Percentiles rank a stretch among this genome's conserved stretches.
phyloP scores from a whole-genome alignment of 805 yeast genomes.

The Candida bentonensis region DNA sequence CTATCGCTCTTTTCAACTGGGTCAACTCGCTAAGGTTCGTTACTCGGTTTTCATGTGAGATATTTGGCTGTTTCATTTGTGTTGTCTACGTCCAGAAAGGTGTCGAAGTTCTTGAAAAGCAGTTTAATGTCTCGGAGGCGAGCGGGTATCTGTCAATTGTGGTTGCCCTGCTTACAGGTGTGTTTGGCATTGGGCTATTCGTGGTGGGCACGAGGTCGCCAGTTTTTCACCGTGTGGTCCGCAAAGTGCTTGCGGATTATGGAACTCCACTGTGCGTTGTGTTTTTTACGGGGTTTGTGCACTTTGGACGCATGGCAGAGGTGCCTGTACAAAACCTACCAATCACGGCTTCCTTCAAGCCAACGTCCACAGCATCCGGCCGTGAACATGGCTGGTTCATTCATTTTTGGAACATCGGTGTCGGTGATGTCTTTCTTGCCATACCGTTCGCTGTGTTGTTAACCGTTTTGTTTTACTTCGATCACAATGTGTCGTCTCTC shows the following conservation, averaged over 20 bases:
- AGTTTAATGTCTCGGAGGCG: slow-evolving; percentile 34
- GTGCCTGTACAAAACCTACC: slow-evolving; percentile 53
- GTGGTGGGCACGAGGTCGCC: slow-evolving; percentile 49
- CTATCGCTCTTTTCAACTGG: slow-evolving; percentile 55
- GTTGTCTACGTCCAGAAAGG: slow-evolving; percentile 85
- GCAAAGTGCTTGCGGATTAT: slow-evolving; percentile 73
- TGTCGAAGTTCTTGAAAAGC: slow-evolving; percentile 61
- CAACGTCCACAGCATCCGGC: slow-evolving; percentile 34
- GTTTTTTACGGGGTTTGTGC: slow-evolving; percentile 86
- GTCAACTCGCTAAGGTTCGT: slow-evolving; percentile 56
- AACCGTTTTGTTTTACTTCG: slow-evolving; percentile 80
- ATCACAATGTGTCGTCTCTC: slow-evolving; percentile 85
- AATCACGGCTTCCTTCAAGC: slow-evolving; percentile 56
- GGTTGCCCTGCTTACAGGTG: slow-evolving; percentile 58
- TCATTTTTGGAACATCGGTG: slow-evolving; percentile 60
- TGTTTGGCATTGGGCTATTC: slow-evolving; percentile 54
- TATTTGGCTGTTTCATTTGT: slow-evolving; percentile 84
- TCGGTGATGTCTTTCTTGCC: slow-evolving; percentile 72
- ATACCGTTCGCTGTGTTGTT: slow-evolving; percentile 82
- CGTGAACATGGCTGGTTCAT: slow-evolving; percentile 57
- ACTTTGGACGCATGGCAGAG: slow-evolving; percentile 56
- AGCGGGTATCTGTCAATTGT: slow-evolving; percentile 63
- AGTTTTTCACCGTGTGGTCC: slow-evolving; percentile 40
- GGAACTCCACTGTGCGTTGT: slow-evolving; percentile 73
- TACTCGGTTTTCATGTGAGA: slow-evolving; percentile 77